phyloP scores from a whole-genome alignment of 2,329 filamentous ascomycete species.

The Xylariomycetidae sp. region DNA sequence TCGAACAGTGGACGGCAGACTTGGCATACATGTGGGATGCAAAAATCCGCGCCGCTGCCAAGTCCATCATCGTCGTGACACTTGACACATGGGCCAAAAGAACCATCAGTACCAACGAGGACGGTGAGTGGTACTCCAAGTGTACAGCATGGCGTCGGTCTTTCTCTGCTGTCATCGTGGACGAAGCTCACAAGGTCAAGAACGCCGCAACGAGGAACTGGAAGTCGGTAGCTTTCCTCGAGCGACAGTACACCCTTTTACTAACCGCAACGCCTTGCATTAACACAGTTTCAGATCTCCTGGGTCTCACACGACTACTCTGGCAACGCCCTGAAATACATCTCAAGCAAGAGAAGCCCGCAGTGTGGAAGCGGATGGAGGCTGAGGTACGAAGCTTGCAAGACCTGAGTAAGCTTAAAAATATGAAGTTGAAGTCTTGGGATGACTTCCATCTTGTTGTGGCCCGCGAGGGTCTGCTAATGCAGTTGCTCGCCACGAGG shows the following conservation, averaged over 20 bases:
- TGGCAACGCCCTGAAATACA: constrained; percentile 15
- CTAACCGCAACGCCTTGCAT: constrained; percentile 24
- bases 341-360: constrained; percentile 4
- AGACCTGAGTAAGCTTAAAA: constrained; percentile 10
- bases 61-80: constrained; percentile 17
- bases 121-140: constrained; percentile 9
- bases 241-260: constrained; percentile 22
- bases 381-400: neutral
- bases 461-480: constrained; percentile 15
- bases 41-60: constrained; percentile 9
- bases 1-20: constrained; percentile 11
- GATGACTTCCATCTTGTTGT: constrained; percentile 16
- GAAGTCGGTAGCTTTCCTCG: constrained; percentile 17
- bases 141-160: constrained; percentile 11
- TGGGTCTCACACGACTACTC: constrained; percentile 17
- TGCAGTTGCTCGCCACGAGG: constrained; percentile 10
- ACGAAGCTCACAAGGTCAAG: constrained; percentile 25
- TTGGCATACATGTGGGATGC: constrained; percentile 21
- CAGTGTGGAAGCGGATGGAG: constrained; percentile 4
- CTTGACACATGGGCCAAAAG: constrained; percentile 21
- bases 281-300: constrained; percentile 20
- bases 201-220: constrained; percentile 15
- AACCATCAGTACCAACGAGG: constrained; percentile 7
- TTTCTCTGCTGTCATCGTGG: constrained; percentile 24
- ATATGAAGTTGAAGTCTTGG: neutral